Evolutionary conservation across 2,329 filamentous ascomycete genomes (phyloP), one percentile per base, ranked within the genome.

Genomic region (Aureobasidium uvarum): DNA sequence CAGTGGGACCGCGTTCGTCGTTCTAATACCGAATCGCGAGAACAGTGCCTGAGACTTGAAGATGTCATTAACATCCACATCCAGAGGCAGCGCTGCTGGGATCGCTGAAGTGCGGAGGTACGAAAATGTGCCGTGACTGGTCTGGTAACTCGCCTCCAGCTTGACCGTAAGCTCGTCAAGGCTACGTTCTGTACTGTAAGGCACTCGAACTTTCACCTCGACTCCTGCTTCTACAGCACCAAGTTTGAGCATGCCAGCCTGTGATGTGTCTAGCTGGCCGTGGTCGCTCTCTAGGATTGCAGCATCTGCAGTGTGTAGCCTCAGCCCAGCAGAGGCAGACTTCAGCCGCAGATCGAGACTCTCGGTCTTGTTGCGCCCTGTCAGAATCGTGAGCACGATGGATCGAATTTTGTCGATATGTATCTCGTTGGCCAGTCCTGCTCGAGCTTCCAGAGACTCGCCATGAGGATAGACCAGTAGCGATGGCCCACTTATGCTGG

Each of bases 61-160:
- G 33, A 96, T 86, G 71, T 99, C 95, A 72, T 98, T 93, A 6
- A 99, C 95, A 69, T 98, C 98, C 68, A 99, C 95, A 3, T 94
- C 93, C 3, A 99, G 82, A 0, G 92, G 91, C 5, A 99, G 81
- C 1, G 89, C 84, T 1, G 95, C 89, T 2, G 88, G 84, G 23
- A 96, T 82, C 3, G 82, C 85, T 23, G 85, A 84, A 8, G 83
- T 81, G 18, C 84, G 85, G 18, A 86, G 83, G 73, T 88, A 89
- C 23, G 64, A 69, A 60, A 72, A 75, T 13, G 58, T 62, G 1
- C 71, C 73, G 14, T 68, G 38, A 3, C 55, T 11, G 7, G 73
- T 75, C 4, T 60, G 58, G 51, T 76, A 76, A 1, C 66, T 67
- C 11, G 70, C 68, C 67, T 75, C 93, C n/a, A 94, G 77, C 68